Evolutionary conservation across 2,329 filamentous ascomycete genomes (phyloP).

Genomic region (Venturia carpophila): DNA sequence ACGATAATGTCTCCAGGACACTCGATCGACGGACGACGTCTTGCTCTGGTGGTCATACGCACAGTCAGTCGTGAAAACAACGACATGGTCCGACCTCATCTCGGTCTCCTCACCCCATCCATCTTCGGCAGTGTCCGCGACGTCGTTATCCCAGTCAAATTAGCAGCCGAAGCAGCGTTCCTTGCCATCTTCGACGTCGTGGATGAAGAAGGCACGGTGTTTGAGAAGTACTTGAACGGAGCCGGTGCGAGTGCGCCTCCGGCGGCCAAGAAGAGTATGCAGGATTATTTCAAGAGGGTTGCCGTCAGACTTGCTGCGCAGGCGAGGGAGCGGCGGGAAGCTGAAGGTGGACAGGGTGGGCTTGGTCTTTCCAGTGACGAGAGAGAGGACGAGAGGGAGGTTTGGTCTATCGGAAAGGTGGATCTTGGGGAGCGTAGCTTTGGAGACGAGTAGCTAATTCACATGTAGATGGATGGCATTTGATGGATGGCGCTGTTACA

Average conservation of each 20-base stretch:
- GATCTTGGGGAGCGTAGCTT: constrained; percentile 56
- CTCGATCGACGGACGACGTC: constrained; percentile 72
- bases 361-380: constrained; percentile 85
- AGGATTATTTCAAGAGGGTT: constrained; percentile 94
- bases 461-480: background rate
- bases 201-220: constrained; percentile 75
- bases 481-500: background rate
- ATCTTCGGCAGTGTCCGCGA: constrained; percentile 89
- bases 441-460: background rate
- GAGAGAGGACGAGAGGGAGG: constrained; percentile 85
- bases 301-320: constrained; percentile 77
- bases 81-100: constrained; percentile 73
- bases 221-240: constrained; percentile 80
- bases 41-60: constrained; percentile 79
- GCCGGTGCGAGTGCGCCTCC: constrained; percentile 53
- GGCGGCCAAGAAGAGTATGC: constrained; percentile 78
- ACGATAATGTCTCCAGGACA: constrained; percentile 68
- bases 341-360: constrained; percentile 81
- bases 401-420: constrained; percentile 90
- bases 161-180: constrained; percentile 91
- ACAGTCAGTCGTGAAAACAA: constrained; percentile 74
- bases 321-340: constrained; percentile 80
- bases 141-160: constrained; percentile 85
- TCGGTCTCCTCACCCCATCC: constrained; percentile 69
- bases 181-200: constrained; percentile 84